Evolutionary conservation across 2,329 filamentous ascomycete species (phyloP).

Genomic region (Calonectria henricotiae): DNA sequence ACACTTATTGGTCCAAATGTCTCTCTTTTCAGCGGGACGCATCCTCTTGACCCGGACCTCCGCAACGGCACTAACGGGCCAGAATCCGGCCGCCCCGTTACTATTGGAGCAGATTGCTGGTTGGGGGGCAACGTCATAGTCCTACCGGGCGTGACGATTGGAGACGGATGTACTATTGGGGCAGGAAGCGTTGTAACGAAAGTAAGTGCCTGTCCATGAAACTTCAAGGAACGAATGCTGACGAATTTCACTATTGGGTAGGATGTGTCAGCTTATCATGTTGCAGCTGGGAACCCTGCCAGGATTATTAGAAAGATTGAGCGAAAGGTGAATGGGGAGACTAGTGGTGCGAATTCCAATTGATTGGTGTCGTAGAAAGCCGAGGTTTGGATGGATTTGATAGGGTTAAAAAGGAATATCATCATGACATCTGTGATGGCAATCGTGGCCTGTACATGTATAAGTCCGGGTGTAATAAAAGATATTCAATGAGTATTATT

Average conservation of each 20-base stretch:
- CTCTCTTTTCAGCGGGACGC: constrained; percentile 81
- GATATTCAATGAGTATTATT: too few relatives aligned
- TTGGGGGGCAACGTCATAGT: constrained; percentile 81
- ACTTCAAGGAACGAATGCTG: background rate
- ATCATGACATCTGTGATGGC: too few relatives aligned
- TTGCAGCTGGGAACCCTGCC: constrained; percentile 53
- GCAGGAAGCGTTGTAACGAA: constrained; percentile 90
- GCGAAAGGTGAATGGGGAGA: constrained; percentile 14
- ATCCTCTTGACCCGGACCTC: constrained; percentile 83
- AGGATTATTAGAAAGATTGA: constrained; percentile 44
- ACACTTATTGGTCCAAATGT: constrained; percentile 87
- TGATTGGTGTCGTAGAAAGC: background rate
- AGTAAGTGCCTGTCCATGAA: constrained; percentile 39
- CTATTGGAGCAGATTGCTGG: constrained; percentile 87
- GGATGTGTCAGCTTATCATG: constrained; percentile 54
- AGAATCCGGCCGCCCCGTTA: constrained; percentile 81
- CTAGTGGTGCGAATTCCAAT: too few relatives aligned
- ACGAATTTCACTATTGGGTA: background rate
- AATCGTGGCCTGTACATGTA: too few relatives aligned
- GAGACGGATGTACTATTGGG: constrained; percentile 81
- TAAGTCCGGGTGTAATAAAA: too few relatives aligned
- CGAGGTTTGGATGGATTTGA: background rate
- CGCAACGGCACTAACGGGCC: constrained; percentile 84
- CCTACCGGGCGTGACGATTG: constrained; percentile 84
- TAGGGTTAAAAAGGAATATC: too few relatives aligned